Base-by-base conservation (phyloP, 2,329 filamentous ascomycete species). In the Blumeria graminis region DNA sequence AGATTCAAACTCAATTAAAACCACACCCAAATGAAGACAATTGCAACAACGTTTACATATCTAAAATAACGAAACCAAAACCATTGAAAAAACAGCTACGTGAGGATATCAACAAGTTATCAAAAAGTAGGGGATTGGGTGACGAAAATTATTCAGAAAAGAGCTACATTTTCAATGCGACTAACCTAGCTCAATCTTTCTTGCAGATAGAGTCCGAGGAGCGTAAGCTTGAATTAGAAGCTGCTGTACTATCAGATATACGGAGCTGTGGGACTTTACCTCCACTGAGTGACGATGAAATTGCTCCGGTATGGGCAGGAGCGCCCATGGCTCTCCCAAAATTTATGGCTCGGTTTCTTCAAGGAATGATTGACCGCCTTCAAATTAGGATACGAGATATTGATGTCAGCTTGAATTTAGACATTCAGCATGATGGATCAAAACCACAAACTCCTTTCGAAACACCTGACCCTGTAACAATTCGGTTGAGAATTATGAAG, bases 151-250 rank as follows among this genome's bases (percentile, higher is more conserved):
- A 28, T 28, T 28, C 22, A 28, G 22, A 28, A 28, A 28, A 28
- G 4, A 28, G 22, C 22, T 28, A 28, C 22, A 28, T 28, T 28
- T 28, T 28, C 22, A 48, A 11, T 18, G 76, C 82, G 1, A 77
- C 80, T 57, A 82, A 88, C 61, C 72, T 92, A 13, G 84, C 86
- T 13, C 76, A 84, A 64, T 89, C 84, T 0, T 90, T 90, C 65
- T 71, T 90, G n/a, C 74, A 83, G 61, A 77, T 82, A 1, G 80
- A 87, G 64, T 78, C 83, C 11, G 70, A 71, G 5, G 72, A 77
- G 53, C 82, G 87, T 63, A 81, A 76, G 60, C 74, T 72, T 57
- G 76, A 82, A 63, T 71, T 90, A 28, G 81, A 88, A 65, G 77
- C 82, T 53, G 82, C 81, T 8, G 68, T 89, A 14, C 72, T 76